Evolutionary conservation across 306 rosid species (phyloP).

Genomic region (Rosa rugosa): DNA sequence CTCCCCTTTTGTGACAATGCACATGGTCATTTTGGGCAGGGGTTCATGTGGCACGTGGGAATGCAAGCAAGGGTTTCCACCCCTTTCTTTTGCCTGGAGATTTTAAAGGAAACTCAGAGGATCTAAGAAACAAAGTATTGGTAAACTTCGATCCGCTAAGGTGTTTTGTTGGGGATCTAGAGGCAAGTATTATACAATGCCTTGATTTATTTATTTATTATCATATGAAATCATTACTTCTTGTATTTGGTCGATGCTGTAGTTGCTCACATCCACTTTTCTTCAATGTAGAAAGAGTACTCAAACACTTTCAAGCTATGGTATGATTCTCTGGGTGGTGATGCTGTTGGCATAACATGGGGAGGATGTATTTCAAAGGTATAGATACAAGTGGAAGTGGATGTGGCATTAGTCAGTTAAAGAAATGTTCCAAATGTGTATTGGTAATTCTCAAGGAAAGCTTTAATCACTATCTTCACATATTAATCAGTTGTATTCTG

Average conservation of each 20-base stretch:
- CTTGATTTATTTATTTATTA: neutral
- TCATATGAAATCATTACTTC: neutral
- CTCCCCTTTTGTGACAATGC: conserved; percentile 6
- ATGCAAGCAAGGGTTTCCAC: conserved; percentile 62
- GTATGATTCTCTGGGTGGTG: conserved; percentile 96
- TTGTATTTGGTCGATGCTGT: too few relatives aligned
- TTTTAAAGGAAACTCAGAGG: conserved; percentile 57
- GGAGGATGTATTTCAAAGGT: conserved; percentile 63
- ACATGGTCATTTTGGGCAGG: conserved; percentile 42
- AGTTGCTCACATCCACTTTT: conserved; percentile 12
- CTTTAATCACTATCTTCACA: neutral
- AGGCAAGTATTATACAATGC: conserved; percentile 52
- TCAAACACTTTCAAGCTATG: conserved; percentile 64
- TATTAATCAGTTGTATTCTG: conserved; percentile 18
- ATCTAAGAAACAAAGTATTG: conserved; percentile 60
- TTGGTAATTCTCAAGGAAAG: neutral
- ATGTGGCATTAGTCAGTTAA: neutral
- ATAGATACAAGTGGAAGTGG: conserved; percentile 4
- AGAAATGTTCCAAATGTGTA: neutral
- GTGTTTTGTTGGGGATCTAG: conserved; percentile 65
- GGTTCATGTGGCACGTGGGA: conserved; percentile 59
- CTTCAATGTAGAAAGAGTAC: conserved; percentile 56
- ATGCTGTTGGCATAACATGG: conserved; percentile 92
- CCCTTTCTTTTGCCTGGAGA: conserved; percentile 71
- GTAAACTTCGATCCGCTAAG: conserved; percentile 82